These are phyloP conservation scores for Pyrenophora seminiperda DNA, from an alignment of 2,329 filamentous ascomycete genomes.

Conservation along the genomic window DNA sequence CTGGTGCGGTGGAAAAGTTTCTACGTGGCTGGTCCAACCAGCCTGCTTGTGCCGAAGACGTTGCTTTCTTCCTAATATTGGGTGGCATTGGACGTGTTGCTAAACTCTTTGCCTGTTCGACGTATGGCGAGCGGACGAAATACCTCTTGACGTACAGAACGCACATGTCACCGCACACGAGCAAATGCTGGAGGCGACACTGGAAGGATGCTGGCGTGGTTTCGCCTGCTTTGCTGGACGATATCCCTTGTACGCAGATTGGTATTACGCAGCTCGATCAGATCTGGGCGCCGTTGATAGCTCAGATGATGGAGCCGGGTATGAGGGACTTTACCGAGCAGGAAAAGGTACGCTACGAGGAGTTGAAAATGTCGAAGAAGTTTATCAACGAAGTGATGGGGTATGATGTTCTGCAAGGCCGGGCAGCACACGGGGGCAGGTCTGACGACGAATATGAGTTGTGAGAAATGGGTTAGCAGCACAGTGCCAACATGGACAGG, in stretches of 20 bases:
- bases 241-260: slow-evolving; percentile 44
- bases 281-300: slow-evolving; percentile 43
- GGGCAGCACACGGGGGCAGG: slow-evolving; percentile 32
- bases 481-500: background rate
- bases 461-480: slow-evolving; percentile 7
- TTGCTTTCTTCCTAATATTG: slow-evolving; percentile 44
- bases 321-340: slow-evolving; percentile 38
- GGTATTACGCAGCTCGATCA: slow-evolving; percentile 45
- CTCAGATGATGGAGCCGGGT: slow-evolving; percentile 39
- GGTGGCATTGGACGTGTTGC: slow-evolving; percentile 44
- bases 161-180: slow-evolving; percentile 44
- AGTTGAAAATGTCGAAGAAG: slow-evolving; percentile 35
- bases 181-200: slow-evolving; percentile 40
- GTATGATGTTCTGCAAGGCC: slow-evolving; percentile 43
- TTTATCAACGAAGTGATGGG: slow-evolving; percentile 47
- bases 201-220: slow-evolving; percentile 44
- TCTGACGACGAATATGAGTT: slow-evolving; percentile 30
- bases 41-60: slow-evolving; percentile 42
- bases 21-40: slow-evolving; percentile 41
- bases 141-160: slow-evolving; percentile 43
- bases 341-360: slow-evolving; percentile 36
- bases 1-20: slow-evolving; percentile 38
- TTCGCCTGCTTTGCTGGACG: slow-evolving; percentile 43
- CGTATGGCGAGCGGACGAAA: slow-evolving; percentile 39
- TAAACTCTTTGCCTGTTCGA: slow-evolving; percentile 41